These are phyloP conservation scores for Copromyces sp. DNA, from an alignment of 495 filamentous ascomycete species.

Conservation along the genomic window DNA sequence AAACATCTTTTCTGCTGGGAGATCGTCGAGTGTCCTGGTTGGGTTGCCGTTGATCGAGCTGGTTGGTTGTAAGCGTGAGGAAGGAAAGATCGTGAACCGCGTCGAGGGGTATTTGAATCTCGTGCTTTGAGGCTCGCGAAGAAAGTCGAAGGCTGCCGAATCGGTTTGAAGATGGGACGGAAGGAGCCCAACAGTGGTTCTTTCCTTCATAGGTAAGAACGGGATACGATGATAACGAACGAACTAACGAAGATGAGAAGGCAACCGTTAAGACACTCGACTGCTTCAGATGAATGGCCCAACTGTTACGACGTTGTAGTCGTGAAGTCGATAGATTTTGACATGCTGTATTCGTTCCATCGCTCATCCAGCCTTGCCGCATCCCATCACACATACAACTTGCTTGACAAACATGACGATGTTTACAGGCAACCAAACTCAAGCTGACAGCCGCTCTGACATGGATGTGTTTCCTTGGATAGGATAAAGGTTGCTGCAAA, in stretches of 20 bases:
- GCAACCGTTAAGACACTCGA: not conserved
- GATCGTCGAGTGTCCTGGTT: not conserved
- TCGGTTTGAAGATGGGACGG: not conserved
- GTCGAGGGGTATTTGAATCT: not conserved
- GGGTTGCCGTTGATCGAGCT: not conserved
- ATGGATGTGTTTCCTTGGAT: not conserved
- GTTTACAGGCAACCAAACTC: not conserved
- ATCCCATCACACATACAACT: not conserved
- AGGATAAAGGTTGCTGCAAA: not conserved
- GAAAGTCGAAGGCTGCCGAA: not conserved
- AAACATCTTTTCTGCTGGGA: slow-evolving; percentile 48
- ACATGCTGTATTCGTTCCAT: not conserved
- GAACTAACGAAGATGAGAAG: not conserved
- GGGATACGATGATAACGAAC: not conserved
- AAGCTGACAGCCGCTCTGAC: not conserved
- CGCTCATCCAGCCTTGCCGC: not conserved
- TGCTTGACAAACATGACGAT: not conserved
- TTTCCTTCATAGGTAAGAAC: not conserved
- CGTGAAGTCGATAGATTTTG: not conserved
- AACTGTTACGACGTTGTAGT: not conserved
- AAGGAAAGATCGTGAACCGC: not conserved
- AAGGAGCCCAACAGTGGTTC: not conserved
- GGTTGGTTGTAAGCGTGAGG: not conserved
- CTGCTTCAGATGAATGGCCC: not conserved
- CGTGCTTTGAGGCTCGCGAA: not conserved